Conservation (phyloP, 345 rosid genomes). For the Adansonia digitata region DNA sequence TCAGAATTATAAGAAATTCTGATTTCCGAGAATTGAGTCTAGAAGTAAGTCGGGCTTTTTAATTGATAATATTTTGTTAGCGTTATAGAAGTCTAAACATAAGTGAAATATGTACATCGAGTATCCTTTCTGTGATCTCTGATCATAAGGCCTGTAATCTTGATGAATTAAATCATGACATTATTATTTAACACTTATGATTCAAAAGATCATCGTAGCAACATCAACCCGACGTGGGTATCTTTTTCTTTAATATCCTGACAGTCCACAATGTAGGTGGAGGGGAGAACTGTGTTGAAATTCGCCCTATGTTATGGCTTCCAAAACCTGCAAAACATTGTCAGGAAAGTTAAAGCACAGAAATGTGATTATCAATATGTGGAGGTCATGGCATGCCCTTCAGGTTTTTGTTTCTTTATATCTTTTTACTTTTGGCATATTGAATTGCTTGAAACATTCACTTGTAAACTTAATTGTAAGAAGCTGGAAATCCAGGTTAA, state of each 20-base stretch:
- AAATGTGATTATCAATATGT: constrained; percentile 90
- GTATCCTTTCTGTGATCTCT: background rate
- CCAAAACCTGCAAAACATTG: constrained; percentile 87
- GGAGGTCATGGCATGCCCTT: constrained; percentile 98
- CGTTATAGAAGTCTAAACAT: background rate
- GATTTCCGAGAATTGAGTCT: constrained; percentile 80
- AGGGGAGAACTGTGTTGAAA: constrained; percentile 64
- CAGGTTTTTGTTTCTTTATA: constrained; percentile 42
- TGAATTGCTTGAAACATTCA: background rate
- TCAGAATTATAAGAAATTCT: constrained; percentile 67
- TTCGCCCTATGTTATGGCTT: constrained; percentile 91
- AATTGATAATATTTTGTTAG: background rate
- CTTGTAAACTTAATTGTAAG: background rate
- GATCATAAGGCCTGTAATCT: background rate
- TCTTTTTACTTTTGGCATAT: background rate
- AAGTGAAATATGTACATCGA: background rate
- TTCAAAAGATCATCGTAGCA: background rate
- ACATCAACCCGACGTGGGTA: background rate
- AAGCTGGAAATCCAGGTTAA: background rate
- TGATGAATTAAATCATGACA: background rate
- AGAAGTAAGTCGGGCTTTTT: constrained; percentile 50
- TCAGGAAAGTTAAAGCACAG: constrained; percentile 63
- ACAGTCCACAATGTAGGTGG: constrained; percentile 44
- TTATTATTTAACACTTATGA: background rate
- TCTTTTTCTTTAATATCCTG: constrained; percentile 5